Base-by-base conservation (phyloP, 352 stramenopile species). In the Pythium biforme region DNA sequence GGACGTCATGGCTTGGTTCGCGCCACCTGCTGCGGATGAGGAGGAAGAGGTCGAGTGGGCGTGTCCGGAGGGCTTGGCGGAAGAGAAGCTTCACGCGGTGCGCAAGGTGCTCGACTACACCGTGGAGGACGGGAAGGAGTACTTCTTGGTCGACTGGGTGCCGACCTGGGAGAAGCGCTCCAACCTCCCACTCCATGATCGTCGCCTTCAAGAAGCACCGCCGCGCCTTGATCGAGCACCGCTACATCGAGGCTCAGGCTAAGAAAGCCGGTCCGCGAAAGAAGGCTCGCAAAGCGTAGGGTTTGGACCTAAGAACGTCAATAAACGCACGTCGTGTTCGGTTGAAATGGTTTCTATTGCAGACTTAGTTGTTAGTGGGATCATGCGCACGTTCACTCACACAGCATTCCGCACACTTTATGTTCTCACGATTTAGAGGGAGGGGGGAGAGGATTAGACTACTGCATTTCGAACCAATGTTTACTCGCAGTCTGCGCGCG, bases 61-160 rank as follows among this genome's bases (percentile, higher is more conserved):
- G 34, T 47, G 40, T 12, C 15, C 15, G 6, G 14, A 47, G n/a
- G n/a, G 15, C 6, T 4, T 52, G 46, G 46, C 46, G 17, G 20
- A n/a, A n/a, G 4, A 52, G 25, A 15, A 15, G 22, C 20, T 31
- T 5, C 25, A 29, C 15, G 17, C 8, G 22, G 8, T 52, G 17
- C 46, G 46, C 46, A 29, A 52, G 46, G 25, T 52, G 4, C 46
- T 52, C 46, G 46, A 52, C 5, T 8, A 25, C 46, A 29, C n/a
- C 46, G 17, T n/a, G 12, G 14, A 25, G 14, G 46, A 29, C 22
- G 48, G 19, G 17, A 20, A 40, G 25, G 26, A 17, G 6, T 55
- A 39, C 48, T 55, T 37, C 48, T 39, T 55, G 10, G 23, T 34
- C 22, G 48, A 55, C 48, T 55, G 48, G 48, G 48, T 9, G 25